A percentile compares a stretch with the other conserved stretches of the same genome.
phyloP scores from a whole-genome alignment of 306 rosid genomes.

The Gillenia trifoliata region DNA sequence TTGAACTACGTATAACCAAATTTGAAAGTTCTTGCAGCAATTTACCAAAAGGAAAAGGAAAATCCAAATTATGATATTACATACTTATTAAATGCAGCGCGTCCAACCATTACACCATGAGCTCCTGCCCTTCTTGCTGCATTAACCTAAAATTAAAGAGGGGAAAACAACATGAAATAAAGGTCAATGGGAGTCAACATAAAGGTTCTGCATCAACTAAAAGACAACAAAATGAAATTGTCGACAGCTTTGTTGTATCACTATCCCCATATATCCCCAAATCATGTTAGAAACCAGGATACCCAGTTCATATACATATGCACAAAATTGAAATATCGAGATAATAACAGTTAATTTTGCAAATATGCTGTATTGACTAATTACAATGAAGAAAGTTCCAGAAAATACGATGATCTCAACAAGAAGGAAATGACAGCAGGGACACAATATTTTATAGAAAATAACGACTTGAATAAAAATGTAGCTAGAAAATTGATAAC shows the following conservation, averaged over 20 bases:
- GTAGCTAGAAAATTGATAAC: background rate
- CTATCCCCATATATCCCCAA: background rate
- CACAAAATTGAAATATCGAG: background rate
- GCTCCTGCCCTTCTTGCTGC: conserved; percentile 81
- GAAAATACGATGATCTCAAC: background rate
- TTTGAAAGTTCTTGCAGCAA: background rate
- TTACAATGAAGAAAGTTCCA: background rate
- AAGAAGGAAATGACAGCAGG: background rate
- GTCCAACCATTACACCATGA: conserved; percentile 98
- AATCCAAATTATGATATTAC: conserved; percentile 12
- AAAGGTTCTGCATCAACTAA: background rate
- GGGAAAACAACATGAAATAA: conserved; percentile 7
- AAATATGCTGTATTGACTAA: background rate
- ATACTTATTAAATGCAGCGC: conserved; percentile 84
- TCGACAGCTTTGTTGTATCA: background rate
- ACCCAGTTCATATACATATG: background rate
- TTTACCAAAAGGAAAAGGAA: background rate
- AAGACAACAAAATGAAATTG: background rate
- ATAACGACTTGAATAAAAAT: background rate
- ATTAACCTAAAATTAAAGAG: conserved; percentile 47
- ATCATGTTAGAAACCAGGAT: background rate
- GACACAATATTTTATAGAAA: background rate
- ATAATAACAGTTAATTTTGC: background rate
- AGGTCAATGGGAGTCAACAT: background rate
- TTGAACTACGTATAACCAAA: background rate